These are phyloP conservation scores for Gymnopilus dilepis DNA, from an alignment of 768 basidiomycete genomes.

Conservation along the genomic window DNA sequence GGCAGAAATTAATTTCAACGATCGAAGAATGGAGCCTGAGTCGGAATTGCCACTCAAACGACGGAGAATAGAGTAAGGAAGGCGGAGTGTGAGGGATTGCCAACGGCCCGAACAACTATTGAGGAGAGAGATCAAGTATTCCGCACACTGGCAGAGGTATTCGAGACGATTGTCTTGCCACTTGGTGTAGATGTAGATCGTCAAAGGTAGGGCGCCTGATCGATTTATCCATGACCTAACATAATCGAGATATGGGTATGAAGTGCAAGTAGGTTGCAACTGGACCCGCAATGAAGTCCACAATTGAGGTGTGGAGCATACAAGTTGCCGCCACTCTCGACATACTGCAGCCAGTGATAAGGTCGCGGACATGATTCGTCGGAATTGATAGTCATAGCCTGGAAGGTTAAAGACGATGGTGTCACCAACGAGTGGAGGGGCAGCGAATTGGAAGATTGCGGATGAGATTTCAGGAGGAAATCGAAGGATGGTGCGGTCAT, in stretches of 20 bases:
- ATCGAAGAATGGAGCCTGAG: neutral
- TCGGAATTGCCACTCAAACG: neutral
- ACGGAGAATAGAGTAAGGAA: neutral
- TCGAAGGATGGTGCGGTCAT: slow-evolving; percentile 3
- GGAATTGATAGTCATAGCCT: neutral
- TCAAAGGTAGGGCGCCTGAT: neutral
- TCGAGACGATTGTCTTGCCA: too few species aligned
- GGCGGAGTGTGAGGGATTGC: neutral
- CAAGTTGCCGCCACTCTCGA: neutral
- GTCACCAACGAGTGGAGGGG: too few species aligned
- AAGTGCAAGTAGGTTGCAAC: neutral
- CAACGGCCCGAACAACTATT: neutral
- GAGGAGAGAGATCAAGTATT: too few species aligned
- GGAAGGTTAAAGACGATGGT: too few species aligned
- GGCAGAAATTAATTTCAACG: neutral
- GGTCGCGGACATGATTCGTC: neutral
- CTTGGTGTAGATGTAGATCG: neutral
- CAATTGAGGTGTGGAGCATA: neutral
- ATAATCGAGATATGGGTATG: neutral
- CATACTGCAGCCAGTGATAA: neutral
- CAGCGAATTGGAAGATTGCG: neutral
- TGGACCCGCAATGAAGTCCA: neutral
- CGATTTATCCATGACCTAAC: neutral
- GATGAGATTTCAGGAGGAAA: neutral
- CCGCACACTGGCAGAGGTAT: too few species aligned